phyloP scores from a whole-genome alignment of 2,329 filamentous ascomycete species.

The Curvularia eragrostidis region DNA sequence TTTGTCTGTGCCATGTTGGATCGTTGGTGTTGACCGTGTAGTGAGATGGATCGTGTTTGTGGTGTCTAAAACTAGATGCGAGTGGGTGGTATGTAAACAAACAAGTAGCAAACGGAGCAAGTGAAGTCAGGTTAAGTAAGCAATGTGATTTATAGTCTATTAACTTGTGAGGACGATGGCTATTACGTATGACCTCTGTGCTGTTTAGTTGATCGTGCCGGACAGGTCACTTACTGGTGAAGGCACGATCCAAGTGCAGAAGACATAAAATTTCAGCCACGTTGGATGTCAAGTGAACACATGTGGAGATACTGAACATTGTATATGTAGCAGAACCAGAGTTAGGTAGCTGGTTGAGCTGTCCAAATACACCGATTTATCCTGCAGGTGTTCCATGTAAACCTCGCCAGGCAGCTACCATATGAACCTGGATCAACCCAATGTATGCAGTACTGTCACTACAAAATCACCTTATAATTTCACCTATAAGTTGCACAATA shows the following conservation, averaged over 20 bases:
- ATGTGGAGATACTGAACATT: background rate
- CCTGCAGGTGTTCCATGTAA: background rate
- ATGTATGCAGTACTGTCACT: background rate
- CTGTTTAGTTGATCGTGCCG: no score
- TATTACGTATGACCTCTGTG: no score
- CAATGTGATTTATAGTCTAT: background rate
- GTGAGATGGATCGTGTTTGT: background rate
- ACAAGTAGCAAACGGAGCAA: background rate
- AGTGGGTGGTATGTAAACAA: background rate
- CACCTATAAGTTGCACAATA: background rate
- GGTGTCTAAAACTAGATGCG: background rate
- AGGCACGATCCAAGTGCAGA: no score
- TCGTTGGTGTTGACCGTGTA: background rate
- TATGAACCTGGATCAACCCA: background rate
- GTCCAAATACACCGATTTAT: background rate
- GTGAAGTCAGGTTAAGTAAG: background rate
- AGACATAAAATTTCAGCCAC: no score
- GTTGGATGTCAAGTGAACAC: no score
- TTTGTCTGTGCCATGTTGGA: background rate
- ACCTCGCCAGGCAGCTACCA: background rate
- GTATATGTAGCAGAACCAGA: background rate
- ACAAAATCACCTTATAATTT: background rate
- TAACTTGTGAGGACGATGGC: no score
- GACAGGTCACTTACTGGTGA: no score
- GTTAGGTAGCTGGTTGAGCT: no score